phyloP scores from a whole-genome alignment of 257 asterid species.

The Anisodus tanguticus region DNA sequence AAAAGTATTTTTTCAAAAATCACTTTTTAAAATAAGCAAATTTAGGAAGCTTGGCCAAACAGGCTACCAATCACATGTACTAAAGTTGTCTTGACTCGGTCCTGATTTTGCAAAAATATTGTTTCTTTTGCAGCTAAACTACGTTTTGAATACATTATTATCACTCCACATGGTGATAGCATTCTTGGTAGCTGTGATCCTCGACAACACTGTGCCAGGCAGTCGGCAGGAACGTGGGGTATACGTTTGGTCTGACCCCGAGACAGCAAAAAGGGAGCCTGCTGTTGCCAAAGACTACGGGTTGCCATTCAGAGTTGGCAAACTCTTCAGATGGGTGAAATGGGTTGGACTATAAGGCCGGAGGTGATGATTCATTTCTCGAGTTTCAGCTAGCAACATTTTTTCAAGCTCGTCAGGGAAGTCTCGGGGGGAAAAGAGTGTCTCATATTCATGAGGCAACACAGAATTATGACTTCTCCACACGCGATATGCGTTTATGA shows the following conservation, averaged over 20 bases:
- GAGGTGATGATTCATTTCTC: neutral
- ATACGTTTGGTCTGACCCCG: constrained; percentile 88
- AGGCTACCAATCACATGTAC: neutral
- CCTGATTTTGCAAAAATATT: neutral
- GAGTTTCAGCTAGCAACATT: neutral
- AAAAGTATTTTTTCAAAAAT: too few relatives aligned
- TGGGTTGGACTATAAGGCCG: constrained; percentile 81
- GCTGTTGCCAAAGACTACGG: constrained; percentile 81
- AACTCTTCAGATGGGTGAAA: constrained; percentile 89
- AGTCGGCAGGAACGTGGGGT: constrained; percentile 91
- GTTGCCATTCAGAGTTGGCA: constrained; percentile 86
- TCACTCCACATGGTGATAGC: constrained; percentile 96
- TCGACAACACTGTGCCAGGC: constrained; percentile 95
- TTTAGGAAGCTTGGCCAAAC: too few relatives aligned
- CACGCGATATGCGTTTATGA: neutral
- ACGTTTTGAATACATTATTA: constrained; percentile 70
- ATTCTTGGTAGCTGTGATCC: constrained; percentile 72
- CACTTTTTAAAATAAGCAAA: too few relatives aligned
- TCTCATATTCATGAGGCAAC: neutral
- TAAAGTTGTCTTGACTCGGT: neutral
- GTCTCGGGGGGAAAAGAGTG: neutral
- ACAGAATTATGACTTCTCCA: neutral
- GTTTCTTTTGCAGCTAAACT: constrained; percentile 70
- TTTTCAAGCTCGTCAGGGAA: constrained; percentile 25
- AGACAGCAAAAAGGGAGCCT: constrained; percentile 93